phyloP scores from a whole-genome alignment of 306 rosid genomes.

The Malus sylvestris region DNA sequence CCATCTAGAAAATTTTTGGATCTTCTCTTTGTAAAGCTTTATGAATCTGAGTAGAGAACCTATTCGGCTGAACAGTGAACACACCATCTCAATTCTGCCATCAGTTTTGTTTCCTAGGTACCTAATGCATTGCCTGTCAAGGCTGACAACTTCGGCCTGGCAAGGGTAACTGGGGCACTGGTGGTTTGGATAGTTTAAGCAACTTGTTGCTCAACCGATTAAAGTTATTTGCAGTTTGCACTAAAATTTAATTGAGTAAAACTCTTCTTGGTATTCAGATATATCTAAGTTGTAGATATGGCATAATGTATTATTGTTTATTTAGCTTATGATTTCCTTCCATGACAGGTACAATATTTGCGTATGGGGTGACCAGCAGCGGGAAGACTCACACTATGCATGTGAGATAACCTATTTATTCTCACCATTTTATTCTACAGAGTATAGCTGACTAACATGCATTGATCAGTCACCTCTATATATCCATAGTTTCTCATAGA shows the following conservation, averaged over 20 bases:
- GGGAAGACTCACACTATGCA: constrained; percentile 99
- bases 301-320: constrained; percentile 10
- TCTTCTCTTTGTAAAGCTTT: background rate
- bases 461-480: background rate
- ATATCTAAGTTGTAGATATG: constrained; percentile 17
- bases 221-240: constrained; percentile 8
- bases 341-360: constrained; percentile 83
- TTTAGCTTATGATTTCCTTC: constrained; percentile 19
- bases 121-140: background rate
- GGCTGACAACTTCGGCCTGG: background rate
- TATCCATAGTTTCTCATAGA: background rate
- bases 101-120: background rate
- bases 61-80: background rate
- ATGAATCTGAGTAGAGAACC: background rate
- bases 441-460: constrained; percentile 5
- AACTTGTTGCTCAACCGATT: constrained; percentile 11
- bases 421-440: constrained; percentile 14
- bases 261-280: background rate
- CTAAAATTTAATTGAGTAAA: background rate
- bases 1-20: background rate
- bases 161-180: background rate
- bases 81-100: background rate
- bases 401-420: constrained; percentile 43
- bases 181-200: background rate
- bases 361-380: constrained; percentile 98